Base-by-base conservation (phyloP, 2,329 filamentous ascomycete genomes). In the Dactylella cylindrospora region DNA sequence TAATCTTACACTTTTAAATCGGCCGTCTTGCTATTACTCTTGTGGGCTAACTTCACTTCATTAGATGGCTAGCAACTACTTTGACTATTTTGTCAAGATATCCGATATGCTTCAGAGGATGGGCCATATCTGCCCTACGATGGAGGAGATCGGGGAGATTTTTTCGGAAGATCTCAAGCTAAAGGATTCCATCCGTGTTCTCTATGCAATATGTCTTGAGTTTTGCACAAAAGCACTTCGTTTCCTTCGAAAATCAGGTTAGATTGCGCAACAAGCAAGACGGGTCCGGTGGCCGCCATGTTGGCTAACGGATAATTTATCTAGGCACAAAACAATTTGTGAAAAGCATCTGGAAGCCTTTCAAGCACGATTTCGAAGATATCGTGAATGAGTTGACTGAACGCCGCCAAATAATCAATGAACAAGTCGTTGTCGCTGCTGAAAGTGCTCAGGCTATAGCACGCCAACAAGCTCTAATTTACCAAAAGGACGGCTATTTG, bases 191-290 rank as follows among this genome's bases (percentile, higher is more conserved):
- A 41, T 41, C 15, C 38, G 38, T 13, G 38, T 41, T 12, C 38
- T 41, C 28, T 41, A 41, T 26, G 38, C 38, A 5, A 41, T 41
- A 25, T 41, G 15, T 7, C 25, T 41, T 41, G 38, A 41, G 17
- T 41, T 41, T 26, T 41, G 38, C 38, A 41, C 20, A 3, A 41
- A 41, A 26, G 19, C 38, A 7, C 22, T 41, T 3, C 28, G 8
- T n/a, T 41, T 41, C 22, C 38, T 41, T 41, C 38, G 38, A 20
- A 41, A 41, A 41, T 15, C 38, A 41, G 38, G 38, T 41, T n/a
- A n/a, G n/a, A n/a, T n/a, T n/a, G n/a, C n/a, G n/a, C n/a, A n/a
- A n/a, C n/a, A 41, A 39, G 15, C 19, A 15, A 41, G 22, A 8
- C 15, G 28, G 6, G 13, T 25, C 23, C 5, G 8, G 13, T 41